phyloP scores from a whole-genome alignment of 306 rosid genomes.

The Cucurbita moschata region DNA sequence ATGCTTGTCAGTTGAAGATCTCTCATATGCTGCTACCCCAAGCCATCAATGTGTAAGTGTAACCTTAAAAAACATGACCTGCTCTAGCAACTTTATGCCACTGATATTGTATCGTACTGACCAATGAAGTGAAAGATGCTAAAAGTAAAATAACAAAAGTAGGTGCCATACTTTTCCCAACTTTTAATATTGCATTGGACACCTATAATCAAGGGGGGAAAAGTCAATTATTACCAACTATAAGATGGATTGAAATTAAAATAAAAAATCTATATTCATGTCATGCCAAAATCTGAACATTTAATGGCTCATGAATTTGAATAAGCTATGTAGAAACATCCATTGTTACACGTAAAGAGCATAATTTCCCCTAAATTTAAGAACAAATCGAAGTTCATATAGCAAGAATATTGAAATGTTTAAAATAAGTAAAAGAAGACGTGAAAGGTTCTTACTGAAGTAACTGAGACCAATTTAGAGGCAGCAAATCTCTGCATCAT shows the following conservation, averaged over 20 bases:
- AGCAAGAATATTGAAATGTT: neutral
- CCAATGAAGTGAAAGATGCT: slow-evolving; percentile 5
- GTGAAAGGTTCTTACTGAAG: slow-evolving; percentile 45
- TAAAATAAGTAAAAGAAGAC: neutral
- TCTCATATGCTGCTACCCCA: slow-evolving; percentile 47
- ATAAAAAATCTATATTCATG: neutral
- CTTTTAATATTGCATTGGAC: slow-evolving; percentile 52
- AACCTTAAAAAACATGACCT: slow-evolving; percentile 1
- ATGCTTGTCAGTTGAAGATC: slow-evolving; percentile 56
- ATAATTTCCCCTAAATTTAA: neutral
- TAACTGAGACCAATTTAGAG: slow-evolving; percentile 58
- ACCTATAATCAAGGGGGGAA: slow-evolving; percentile 41
- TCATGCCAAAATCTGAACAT: neutral
- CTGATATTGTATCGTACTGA: neutral
- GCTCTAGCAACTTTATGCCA: slow-evolving; percentile 1
- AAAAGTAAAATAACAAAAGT: slow-evolving; percentile 7
- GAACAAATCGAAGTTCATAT: neutral
- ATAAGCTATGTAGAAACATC: neutral
- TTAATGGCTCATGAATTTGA: neutral
- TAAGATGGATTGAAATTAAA: neutral
- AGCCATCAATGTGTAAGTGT: slow-evolving; percentile 8
- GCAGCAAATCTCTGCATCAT: slow-evolving; percentile 75
- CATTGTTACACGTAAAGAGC: neutral
- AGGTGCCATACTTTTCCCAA: slow-evolving; percentile 58
- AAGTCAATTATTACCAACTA: neutral